Base-by-base conservation (phyloP, 2,329 filamentous ascomycete species). In the Neocucurbitaria cava region DNA sequence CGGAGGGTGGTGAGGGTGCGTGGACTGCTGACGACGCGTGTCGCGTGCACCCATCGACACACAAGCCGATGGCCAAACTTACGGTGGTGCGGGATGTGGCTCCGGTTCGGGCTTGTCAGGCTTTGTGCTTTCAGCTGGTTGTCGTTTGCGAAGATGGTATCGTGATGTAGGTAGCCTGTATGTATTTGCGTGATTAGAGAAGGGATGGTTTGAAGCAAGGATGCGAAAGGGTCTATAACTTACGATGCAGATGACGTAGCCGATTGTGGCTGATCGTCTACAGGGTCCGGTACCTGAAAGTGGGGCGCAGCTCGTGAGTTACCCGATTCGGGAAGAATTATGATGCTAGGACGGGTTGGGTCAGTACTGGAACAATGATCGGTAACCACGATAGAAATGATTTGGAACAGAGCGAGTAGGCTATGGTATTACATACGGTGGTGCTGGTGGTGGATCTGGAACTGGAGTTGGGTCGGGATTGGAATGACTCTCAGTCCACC, bases 361-460 rank as follows among this genome's bases (percentile, higher is more conserved):
- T 48, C 38, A 48, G 54, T 17, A 11, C 21, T 20, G 8, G 24
- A 38, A 46, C 40, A 26, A 49, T 52, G 11, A 5, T 4, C 5
- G 13, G 5, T 35, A 5, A 8, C 13, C 13, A 31, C 3, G 28
- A 15, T 31, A 31, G 28, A 31, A 11, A 31, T 15, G 28, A 31
- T 4, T 11, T 3, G 24, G 3, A 31, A 31, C 3, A 11, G 8
- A 15, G 28, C 9, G 28, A 11, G 28, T 11, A 11, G 9, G 8
- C 8, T 11, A 35, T 38, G 38, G 11, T 21, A n/a, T 20, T 35
- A 66, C 69, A 52, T 60, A 71, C 66, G 68, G 66, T 53, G 66
- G 68, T 60, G 66, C 65, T 23, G 61, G 54, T 40, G 69, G 65
- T n/a, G 63, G 61, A 35, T 71, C 66, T 31, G 64, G 65, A 33